Base-by-base conservation (phyloP, 495 filamentous ascomycete species). In the Lepraria neglecta region DNA sequence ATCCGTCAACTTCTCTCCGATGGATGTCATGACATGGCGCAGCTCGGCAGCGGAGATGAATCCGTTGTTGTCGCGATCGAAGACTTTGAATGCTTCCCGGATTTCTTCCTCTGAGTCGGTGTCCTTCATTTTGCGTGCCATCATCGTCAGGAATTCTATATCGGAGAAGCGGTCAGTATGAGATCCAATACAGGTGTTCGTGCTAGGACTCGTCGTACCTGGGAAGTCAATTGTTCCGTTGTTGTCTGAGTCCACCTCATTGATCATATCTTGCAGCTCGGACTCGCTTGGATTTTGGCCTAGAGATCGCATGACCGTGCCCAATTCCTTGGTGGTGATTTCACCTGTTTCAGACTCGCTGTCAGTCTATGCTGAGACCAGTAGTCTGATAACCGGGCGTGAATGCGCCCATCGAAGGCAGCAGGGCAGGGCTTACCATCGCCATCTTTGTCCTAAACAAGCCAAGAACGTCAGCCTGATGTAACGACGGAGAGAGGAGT, bases 41-140 rank as follows among this genome's bases (percentile, higher is more conserved):
- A 98, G 82, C 76, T 98, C 94, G 38, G 92, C 92, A 65, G 95
- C 92, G 17, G 91, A 96, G 77, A 98, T 98, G 79, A 96, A 97
- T 56, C 94, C 94, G 76, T 97, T 97, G 82, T 97, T 98, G 74
- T 98, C 95, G 69, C 94, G 91, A 71, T 98, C 94, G 73, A 98
- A 98, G 57, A 98, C 94, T 84, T 97, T 85, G 78, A 90, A 89
- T 0, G 87, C 90, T 74, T 95, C 90, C 68, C 95, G 89, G 72
- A 98, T 97, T 76, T 98, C 94, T 80, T 97, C 95, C 79, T 98
- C 95, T 55, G 92, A 97, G 71, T 97, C 94, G 67, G 95, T 97
- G 71, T 97, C 95, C 84, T 97, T 98, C 95, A 98, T 98, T 81
- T 97, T 97, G 70, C 95, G 86, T 58, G 95, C 94, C 94, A 98